A percentile compares a stretch with the other conserved stretches of the same genome.
Evolutionary conservation across 345 rosid genomes (phyloP).

Genomic region (Populus euphratica): DNA sequence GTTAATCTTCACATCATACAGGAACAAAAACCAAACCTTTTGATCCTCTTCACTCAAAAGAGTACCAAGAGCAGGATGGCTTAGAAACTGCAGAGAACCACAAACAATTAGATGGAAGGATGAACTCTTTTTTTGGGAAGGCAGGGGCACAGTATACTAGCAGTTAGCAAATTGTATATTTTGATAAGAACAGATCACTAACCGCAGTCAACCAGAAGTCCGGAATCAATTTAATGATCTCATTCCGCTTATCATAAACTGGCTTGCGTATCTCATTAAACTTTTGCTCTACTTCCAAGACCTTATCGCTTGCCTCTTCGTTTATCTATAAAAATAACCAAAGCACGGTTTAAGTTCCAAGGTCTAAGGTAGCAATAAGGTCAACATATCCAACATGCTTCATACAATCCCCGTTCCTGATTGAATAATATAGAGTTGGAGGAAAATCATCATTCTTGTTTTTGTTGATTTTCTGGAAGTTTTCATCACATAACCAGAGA

Average conservation of each 20-base stretch:
- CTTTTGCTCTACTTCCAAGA: conserved; percentile 87
- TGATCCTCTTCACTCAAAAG: conserved; percentile 88
- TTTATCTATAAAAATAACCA: conserved; percentile 50
- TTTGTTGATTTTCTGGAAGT: background rate
- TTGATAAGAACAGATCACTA: conserved; percentile 27
- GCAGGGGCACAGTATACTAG: background rate
- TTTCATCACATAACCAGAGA: background rate
- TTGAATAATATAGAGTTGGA: background rate
- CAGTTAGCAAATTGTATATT: background rate
- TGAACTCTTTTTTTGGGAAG: background rate
- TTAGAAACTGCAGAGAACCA: conserved; percentile 54
- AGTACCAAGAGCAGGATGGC: conserved; percentile 82
- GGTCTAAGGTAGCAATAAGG: background rate
- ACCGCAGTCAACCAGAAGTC: conserved; percentile 96
- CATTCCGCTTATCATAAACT: conserved; percentile 76
- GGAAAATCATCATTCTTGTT: background rate
- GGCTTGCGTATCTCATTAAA: conserved; percentile 80
- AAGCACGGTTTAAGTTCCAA: background rate
- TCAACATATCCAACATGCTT: background rate
- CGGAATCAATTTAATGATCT: conserved; percentile 68
- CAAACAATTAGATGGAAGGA: background rate
- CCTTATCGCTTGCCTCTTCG: conserved; percentile 90
- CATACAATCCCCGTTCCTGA: background rate
- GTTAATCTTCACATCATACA: background rate
- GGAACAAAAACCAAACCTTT: conserved; percentile 49